A percentile compares a stretch with the other conserved stretches of the same genome.
phyloP scores from a whole-genome alignment of 371 early-diverging fungal genomes.

The Mortierella sp. region DNA sequence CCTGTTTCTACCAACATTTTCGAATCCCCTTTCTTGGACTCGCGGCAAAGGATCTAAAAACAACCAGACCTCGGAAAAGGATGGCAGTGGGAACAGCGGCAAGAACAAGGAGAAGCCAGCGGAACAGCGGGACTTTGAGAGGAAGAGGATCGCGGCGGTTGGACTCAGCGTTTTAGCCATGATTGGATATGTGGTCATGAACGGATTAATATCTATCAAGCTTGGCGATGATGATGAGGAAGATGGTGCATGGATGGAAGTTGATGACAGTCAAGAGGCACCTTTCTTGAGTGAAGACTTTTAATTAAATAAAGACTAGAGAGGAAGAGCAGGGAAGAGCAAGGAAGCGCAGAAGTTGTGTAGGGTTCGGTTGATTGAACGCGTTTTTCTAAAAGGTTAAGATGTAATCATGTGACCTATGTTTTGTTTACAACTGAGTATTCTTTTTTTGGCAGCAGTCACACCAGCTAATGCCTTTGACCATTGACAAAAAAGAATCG shows the following conservation, averaged over 20 bases:
- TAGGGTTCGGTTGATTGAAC: no score
- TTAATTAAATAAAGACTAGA: background rate
- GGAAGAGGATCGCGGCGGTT: slow-evolving; percentile 69
- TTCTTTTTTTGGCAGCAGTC: background rate
- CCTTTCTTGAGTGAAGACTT: background rate
- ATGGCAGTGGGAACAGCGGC: background rate
- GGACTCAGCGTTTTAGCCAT: slow-evolving; percentile 65
- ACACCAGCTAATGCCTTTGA: background rate
- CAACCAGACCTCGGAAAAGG: slow-evolving; percentile 1
- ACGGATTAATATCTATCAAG: slow-evolving; percentile 65
- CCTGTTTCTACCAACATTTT: background rate
- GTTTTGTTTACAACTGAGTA: slow-evolving; percentile 8
- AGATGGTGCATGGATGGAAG: background rate
- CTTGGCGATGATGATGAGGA: slow-evolving; percentile 53
- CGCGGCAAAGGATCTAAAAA: background rate
- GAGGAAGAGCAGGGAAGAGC: no score
- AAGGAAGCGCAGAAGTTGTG: no score
- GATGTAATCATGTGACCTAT: background rate
- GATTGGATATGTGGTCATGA: slow-evolving; percentile 64
- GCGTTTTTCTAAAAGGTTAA: no score
- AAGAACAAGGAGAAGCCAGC: slow-evolving; percentile 58
- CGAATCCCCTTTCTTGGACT: slow-evolving; percentile 8
- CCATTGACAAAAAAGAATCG: background rate
- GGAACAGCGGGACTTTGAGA: slow-evolving; percentile 67
- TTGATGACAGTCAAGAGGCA: background rate